A percentile compares a stretch with the other conserved stretches of the same genome.
Conservation (phyloP, 345 rosid species). For the Lepidium sativum region DNA sequence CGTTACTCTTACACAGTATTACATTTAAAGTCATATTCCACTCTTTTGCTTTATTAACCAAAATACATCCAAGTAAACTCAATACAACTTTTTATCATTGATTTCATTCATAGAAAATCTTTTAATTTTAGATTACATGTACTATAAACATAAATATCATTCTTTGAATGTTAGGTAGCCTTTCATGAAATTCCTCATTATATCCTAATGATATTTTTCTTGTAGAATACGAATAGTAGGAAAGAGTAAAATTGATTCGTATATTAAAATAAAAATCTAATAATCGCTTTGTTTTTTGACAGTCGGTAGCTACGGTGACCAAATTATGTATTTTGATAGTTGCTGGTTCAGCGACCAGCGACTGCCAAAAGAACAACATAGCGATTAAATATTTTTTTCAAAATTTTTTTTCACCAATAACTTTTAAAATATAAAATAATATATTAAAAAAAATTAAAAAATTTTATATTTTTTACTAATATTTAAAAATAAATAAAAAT, state of each 20-base stretch:
- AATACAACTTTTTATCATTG: neutral
- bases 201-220: too few relatives aligned
- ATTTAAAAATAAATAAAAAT: too few relatives aligned
- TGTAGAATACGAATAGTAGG: neutral
- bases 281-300: too few relatives aligned
- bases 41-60: constrained; percentile 6
- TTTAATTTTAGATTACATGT: neutral
- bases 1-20: constrained; percentile 10
- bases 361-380: too few relatives aligned
- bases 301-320: too few relatives aligned
- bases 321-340: too few relatives aligned
- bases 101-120: neutral
- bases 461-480: too few relatives aligned
- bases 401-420: too few relatives aligned
- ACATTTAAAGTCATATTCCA: constrained; percentile 11
- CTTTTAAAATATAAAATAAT: too few relatives aligned
- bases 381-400: too few relatives aligned
- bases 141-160: neutral
- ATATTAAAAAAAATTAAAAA: too few relatives aligned
- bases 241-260: neutral
- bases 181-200: neutral
- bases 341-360: too few relatives aligned
- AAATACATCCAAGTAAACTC: neutral
- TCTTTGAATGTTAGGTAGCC: neutral
- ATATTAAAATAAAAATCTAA: neutral